Evolutionary conservation across 2,329 filamentous ascomycete species (phyloP), one percentile per base, ranked within the genome.

Genomic region (Neophaeococcomyces mojaviensis): DNA sequence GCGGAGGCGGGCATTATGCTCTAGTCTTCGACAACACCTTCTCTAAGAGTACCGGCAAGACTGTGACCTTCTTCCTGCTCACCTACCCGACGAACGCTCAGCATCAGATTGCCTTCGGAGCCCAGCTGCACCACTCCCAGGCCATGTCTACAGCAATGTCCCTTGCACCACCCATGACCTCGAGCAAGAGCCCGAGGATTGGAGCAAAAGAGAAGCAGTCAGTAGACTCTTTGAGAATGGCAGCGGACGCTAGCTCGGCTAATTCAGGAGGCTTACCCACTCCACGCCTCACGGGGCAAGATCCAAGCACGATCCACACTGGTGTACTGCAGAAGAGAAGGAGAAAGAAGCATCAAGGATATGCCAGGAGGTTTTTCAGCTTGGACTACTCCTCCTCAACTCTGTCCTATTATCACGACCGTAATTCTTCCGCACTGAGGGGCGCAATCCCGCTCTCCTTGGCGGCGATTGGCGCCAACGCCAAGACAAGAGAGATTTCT

Each of bases 21-120:
- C 73, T 98, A 50, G 88, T 97, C 26, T 95, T 98, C 61, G 92
- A 98, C 77, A 98, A 98, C 62, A 98, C 92, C 22, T 98, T 98
- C 64, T 95, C 89, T 49, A 97, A 96, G 69, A 86, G 84, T 64
- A 83, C 86, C 34, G 92, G 89, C 44, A 98, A 98, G 69, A 95
- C 85, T 24, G 88, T 88, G 16, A 97, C 90, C 6, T 87, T 98
- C 60, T 89, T 96, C 30, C 79, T 98, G 43, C 77, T 97, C 63
- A 97, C 88, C 32, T 96, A 97, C 60, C 89, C 90, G 8, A 89
- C 88, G 30, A 84, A 82, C 55, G 77, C 63, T 38, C 66, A 66
- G 20, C 63, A 68, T 9, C 66, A 68, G 34, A 64, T 66, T 3
- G 66, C 68, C 18, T 64, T 65, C 4, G 63, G 61, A 4, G 63